These are phyloP conservation scores for Leishmania braziliensis DNA, from an alignment of 208 protist species.

Conservation along the genomic window DNA sequence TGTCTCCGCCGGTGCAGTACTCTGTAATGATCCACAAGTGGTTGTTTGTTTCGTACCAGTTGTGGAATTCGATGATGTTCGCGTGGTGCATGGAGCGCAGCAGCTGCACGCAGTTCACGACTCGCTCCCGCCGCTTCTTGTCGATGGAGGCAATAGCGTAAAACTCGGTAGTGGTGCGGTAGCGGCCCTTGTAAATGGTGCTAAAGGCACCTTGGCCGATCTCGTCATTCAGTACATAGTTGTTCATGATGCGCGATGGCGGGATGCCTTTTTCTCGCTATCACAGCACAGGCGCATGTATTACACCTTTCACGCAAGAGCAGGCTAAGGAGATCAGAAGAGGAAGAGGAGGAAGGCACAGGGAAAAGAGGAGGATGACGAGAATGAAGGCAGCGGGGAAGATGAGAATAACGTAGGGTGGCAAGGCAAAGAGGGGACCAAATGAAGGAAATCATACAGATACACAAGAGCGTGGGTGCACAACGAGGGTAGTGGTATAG, in stretches of 20 bases:
- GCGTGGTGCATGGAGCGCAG: constrained; percentile 77
- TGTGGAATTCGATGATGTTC: constrained; percentile 92
- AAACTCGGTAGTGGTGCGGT: constrained; percentile 92
- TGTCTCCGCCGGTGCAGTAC: constrained; percentile 92
- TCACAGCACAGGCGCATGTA: neutral
- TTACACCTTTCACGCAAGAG: neutral
- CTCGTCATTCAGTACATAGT: constrained; percentile 95
- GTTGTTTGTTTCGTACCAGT: constrained; percentile 97
- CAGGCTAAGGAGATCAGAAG: neutral
- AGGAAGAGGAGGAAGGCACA: neutral
- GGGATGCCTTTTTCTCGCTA: neutral
- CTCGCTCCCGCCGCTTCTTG: constrained; percentile 84
- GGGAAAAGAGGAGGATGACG: neutral
- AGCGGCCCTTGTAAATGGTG: constrained; percentile 94
- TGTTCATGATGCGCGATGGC: constrained; percentile 80
- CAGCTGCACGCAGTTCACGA: constrained; percentile 88
- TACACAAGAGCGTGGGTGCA: neutral
- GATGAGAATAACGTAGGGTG: neutral
- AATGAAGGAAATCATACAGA: neutral
- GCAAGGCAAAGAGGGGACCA: neutral
- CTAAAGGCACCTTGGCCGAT: constrained; percentile 88
- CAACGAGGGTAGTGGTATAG: neutral
- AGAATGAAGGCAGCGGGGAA: neutral
- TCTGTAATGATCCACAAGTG: constrained; percentile 97
- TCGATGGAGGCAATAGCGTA: constrained; percentile 95